These are phyloP conservation scores for Claviceps humidiphila DNA, from an alignment of 2,329 filamentous ascomycete genomes.

Conservation along the genomic window DNA sequence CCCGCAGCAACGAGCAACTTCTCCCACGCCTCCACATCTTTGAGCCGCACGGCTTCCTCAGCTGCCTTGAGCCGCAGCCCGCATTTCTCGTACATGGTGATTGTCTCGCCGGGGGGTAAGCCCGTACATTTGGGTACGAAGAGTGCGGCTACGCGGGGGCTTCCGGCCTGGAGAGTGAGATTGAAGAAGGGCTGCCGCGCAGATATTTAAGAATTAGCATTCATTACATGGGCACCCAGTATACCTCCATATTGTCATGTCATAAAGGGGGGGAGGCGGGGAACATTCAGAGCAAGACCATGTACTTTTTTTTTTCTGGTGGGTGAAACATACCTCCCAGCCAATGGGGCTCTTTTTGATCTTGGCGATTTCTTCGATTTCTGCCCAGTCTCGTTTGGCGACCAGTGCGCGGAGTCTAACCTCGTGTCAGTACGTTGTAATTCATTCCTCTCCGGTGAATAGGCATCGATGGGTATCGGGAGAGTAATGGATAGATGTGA, in stretches of 20 bases:
- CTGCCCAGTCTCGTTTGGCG: constrained; percentile 79
- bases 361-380: constrained; percentile 74
- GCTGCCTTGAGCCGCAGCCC: constrained; percentile 79
- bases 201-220: background rate
- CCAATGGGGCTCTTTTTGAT: constrained; percentile 81
- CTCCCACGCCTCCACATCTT: constrained; percentile 64
- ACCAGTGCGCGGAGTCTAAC: constrained; percentile 70
- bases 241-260: background rate
- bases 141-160: constrained; percentile 66
- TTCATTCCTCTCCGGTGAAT: too few species aligned
- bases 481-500: background rate
- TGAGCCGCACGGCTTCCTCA: constrained; percentile 76
- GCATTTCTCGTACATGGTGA: constrained; percentile 95
- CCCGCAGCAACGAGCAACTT: constrained; percentile 62
- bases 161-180: constrained; percentile 75
- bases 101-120: constrained; percentile 52
- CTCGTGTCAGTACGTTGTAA: background rate
- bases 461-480: too few species aligned
- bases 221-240: background rate
- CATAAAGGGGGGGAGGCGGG: background rate
- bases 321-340: constrained; percentile 62
- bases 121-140: constrained; percentile 82
- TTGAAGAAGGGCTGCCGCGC: constrained; percentile 69
- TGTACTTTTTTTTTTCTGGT: background rate
- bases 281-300: background rate